Conservation (phyloP, 768 basidiomycete species). For the Pisolithus marmoratus region DNA sequence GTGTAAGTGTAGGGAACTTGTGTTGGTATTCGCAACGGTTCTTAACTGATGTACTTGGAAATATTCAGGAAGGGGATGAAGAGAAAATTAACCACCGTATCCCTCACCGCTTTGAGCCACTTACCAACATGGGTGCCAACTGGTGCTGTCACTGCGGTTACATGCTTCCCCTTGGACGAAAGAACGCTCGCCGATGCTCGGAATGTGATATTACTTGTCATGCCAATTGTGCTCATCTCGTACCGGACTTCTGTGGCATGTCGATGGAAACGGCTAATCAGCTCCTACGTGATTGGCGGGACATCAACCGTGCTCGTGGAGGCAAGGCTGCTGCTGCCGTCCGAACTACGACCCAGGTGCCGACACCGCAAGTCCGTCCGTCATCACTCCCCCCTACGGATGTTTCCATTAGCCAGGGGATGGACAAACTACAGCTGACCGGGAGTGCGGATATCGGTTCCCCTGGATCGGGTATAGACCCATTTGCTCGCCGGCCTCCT, state of each 20-base stretch:
- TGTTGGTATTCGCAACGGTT: not conserved
- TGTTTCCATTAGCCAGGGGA: conserved; percentile 28
- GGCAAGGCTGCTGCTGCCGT: conserved; percentile 38
- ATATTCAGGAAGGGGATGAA: conserved; percentile 80
- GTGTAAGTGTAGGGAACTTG: conserved; percentile 47
- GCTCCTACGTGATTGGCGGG: conserved; percentile 82
- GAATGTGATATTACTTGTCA: conserved; percentile 98
- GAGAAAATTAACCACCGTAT: conserved; percentile 99
- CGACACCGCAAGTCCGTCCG: conserved; percentile 25
- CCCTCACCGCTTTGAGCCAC: conserved; percentile 94
- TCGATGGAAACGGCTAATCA: conserved; percentile 98
- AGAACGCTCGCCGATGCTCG: conserved; percentile 92
- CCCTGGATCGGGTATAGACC: conserved; percentile 13
- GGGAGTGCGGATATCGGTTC: conserved; percentile 33
- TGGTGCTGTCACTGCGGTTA: conserved; percentile 99
- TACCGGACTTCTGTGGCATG: conserved; percentile 99
- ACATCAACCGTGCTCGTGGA: conserved; percentile 74
- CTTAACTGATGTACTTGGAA: conserved; percentile 1
- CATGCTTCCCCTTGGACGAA: conserved; percentile 93
- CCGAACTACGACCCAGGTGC: conserved; percentile 25
- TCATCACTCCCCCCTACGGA: conserved; percentile 29
- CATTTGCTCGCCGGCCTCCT: conserved; percentile 20
- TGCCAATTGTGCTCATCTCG: conserved; percentile 94
- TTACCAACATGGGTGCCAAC: conserved; percentile 95
- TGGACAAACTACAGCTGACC: conserved; percentile 45